These are phyloP conservation scores for Cerrena zonata DNA, from an alignment of 1,284 basidiomycete genomes.

Conservation along the genomic window DNA sequence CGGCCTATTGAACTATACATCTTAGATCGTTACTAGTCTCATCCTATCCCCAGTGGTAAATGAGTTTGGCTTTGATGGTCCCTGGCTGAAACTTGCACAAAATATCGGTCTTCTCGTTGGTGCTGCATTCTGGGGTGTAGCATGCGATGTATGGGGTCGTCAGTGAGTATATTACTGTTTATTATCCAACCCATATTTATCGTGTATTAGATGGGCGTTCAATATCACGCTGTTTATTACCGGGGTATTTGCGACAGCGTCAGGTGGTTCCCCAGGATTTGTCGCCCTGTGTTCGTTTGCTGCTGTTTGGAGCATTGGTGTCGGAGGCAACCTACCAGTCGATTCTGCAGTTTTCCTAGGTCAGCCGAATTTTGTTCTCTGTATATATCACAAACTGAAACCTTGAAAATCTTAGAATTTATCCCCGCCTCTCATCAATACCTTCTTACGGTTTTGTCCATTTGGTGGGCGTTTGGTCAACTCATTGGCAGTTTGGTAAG, in stretches of 20 bases:
- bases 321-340: slow-evolving; percentile 71
- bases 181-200: background rate
- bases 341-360: slow-evolving; percentile 77
- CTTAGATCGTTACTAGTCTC: slow-evolving; percentile 39
- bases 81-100: slow-evolving; percentile 50
- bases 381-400: background rate
- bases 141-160: slow-evolving; percentile 53
- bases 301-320: slow-evolving; percentile 57
- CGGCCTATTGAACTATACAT: background rate
- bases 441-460: slow-evolving; percentile 54
- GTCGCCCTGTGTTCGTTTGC: slow-evolving; percentile 48
- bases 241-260: slow-evolving; percentile 59
- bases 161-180: slow-evolving; percentile 5
- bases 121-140: slow-evolving; percentile 58
- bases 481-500: slow-evolving; percentile 50
- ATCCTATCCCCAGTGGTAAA: slow-evolving; percentile 50
- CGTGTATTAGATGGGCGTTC: slow-evolving; percentile 51
- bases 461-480: slow-evolving; percentile 65
- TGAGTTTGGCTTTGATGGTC: slow-evolving; percentile 49
- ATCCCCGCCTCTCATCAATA: slow-evolving; percentile 58
- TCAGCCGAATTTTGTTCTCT: slow-evolving; percentile 24
- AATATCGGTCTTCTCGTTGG: slow-evolving; percentile 62
- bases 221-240: slow-evolving; percentile 69
- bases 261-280: slow-evolving; percentile 52
- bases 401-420: slow-evolving; percentile 36